Evolutionary conservation across 108 stramenopile species (phyloP), one percentile per base, ranked within the genome.

Genomic region (Parietichytrium sp.): DNA sequence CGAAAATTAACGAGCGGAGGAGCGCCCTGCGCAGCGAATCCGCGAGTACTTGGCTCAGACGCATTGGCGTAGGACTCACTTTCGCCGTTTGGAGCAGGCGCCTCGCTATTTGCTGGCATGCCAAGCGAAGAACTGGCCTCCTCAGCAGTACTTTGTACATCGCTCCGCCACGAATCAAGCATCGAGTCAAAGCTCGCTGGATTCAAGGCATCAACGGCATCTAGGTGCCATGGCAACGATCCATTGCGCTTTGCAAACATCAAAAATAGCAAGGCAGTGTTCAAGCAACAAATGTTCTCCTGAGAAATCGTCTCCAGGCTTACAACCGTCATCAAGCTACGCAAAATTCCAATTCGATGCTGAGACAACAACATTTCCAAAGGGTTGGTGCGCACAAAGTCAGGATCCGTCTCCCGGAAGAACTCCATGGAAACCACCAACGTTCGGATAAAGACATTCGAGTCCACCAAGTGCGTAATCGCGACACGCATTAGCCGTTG

Each of bases 361-460:
- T 81, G 6, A 16, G 36, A 29, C 29, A 81, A 29, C 18, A 81
- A 81, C 8, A 25, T 18, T 26, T 49, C 79, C 79, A 79, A 29
- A 3, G 13, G 6, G 15, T 29, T 13, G 18, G 4, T 7, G 4
- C 51, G 12, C 49, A 13, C 79, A 26, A 23, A 25, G 79, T 79
- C 2, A 20, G 50, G 61, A 2, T 72, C 38, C 16, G 29, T 20
- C 47, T 29, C 7, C 20, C 20, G 6, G 20, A 72, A 45, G 25
- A 18, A 45, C 38, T 94, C 93, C 52, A 93, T 29, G 33, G 88
- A 92, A 18, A 94, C 79, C 2, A 92, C 49, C 27, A 94, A 50
- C 38, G 92, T 88, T 20, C 93, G 91, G 50, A 96, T 83, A 86
- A 96, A 96, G 20, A 96, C 95, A 80, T 96, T 96, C 49, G 91